phyloP scores from a whole-genome alignment of 257 asterid genomes.

The Solanum bulbocastanum region DNA sequence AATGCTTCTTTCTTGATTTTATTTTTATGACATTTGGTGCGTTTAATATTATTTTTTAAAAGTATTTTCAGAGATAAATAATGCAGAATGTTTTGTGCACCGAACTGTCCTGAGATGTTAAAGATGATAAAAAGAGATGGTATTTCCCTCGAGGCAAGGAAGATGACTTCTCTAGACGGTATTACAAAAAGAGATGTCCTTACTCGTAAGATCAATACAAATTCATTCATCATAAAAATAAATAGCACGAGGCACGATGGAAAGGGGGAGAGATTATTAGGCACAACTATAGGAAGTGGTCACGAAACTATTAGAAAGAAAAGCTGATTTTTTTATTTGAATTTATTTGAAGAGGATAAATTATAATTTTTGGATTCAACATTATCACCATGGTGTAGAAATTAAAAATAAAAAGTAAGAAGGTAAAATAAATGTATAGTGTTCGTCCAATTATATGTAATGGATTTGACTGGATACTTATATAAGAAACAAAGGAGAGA shows the following conservation, averaged over 20 bases:
- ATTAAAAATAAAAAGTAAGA: not conserved
- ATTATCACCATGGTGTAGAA: not conserved
- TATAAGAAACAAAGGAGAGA: too few species aligned
- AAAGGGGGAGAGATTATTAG: too few species aligned
- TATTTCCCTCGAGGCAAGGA: not conserved
- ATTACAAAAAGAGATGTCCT: not conserved
- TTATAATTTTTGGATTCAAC: not conserved
- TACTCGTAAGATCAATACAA: too few species aligned
- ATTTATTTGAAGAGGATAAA: not conserved
- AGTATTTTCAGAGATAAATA: too few species aligned
- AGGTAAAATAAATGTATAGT: too few species aligned
- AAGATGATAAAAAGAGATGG: not conserved
- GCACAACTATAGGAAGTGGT: too few species aligned
- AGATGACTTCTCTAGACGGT: not conserved
- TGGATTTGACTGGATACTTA: too few species aligned
- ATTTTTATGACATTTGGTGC: not conserved
- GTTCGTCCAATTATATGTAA: not conserved
- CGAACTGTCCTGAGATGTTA: accelerated
- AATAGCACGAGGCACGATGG: too few species aligned
- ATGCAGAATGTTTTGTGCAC: too few species aligned
- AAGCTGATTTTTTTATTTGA: too few species aligned
- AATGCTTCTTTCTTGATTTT: not conserved
- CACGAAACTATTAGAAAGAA: too few species aligned
- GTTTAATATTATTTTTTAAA: not conserved
- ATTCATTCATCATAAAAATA: too few species aligned